Evolutionary conservation across 1,139 yeast genomes (phyloP).

Genomic region (Yamadazyma dushanensis): DNA sequence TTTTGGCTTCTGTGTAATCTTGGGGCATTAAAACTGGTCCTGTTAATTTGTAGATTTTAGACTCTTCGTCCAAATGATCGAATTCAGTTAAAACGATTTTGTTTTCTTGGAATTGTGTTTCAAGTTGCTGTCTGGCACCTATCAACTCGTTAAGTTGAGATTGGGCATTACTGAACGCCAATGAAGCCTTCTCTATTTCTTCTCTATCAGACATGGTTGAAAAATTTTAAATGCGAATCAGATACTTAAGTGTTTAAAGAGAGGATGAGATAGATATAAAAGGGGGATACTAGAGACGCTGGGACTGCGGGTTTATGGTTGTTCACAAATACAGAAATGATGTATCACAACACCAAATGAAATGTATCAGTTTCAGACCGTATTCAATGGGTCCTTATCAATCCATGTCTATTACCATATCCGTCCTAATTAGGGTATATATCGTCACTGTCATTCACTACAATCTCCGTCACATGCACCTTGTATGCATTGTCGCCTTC

Average conservation of each 20-base stretch:
- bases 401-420: no score
- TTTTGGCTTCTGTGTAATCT: constrained; percentile 74
- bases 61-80: constrained; percentile 51
- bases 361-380: no score
- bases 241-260: no score
- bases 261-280: no score
- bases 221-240: constrained; percentile 5
- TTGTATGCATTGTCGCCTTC: constrained; percentile 33
- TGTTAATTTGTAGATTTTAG: constrained; percentile 82
- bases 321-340: no score
- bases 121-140: constrained; percentile 65
- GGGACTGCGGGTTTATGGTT: no score
- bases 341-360: no score
- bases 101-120: constrained; percentile 86
- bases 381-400: background rate
- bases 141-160: constrained; percentile 46
- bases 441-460: constrained; percentile 42
- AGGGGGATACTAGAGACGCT: no score
- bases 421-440: constrained; percentile 20
- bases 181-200: constrained; percentile 42
- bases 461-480: constrained; percentile 55
- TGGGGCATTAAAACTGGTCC: constrained; percentile 94
- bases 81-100: constrained; percentile 88
- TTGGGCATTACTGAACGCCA: constrained; percentile 39
- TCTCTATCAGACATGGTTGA: constrained; percentile 16